These are phyloP conservation scores for Heterobasidion irregulare DNA, from an alignment of 1,284 basidiomycete species.

Conservation along the genomic window DNA sequence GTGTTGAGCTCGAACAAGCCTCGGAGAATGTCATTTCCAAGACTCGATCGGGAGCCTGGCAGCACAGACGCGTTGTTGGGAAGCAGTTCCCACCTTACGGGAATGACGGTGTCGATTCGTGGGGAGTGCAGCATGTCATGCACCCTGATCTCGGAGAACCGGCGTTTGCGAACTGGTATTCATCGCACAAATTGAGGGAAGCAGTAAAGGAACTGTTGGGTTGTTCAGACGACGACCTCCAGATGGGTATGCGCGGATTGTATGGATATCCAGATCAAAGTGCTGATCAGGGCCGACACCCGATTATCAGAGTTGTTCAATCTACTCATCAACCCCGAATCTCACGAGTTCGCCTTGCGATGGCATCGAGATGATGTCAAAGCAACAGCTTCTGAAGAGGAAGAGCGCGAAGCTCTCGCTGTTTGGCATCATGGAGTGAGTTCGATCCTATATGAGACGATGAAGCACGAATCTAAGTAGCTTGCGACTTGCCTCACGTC, in stretches of 20 bases:
- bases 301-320: conserved; percentile 59
- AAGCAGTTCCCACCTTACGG: conserved; percentile 78
- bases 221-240: conserved; percentile 50
- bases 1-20: conserved; percentile 39
- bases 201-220: conserved; percentile 44
- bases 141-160: conserved; percentile 60
- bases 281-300: neutral
- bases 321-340: conserved; percentile 56
- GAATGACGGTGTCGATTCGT: conserved; percentile 53
- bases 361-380: conserved; percentile 82
- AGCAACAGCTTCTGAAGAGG: conserved; percentile 52
- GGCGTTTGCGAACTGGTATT: conserved; percentile 62
- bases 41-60: conserved; percentile 61
- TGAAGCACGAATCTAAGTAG: too few relatives aligned
- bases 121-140: conserved; percentile 80
- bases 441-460: conserved; percentile 5
- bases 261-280: neutral
- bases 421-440: conserved; percentile 63
- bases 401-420: conserved; percentile 52
- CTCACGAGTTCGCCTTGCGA: conserved; percentile 63
- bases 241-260: conserved; percentile 52
- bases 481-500: neutral
- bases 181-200: conserved; percentile 43
- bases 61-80: conserved; percentile 66
- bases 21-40: conserved; percentile 43